Evolutionary conservation across 768 basidiomycete genomes (phyloP).

Genomic region (Xerocomellus chrysenteron): DNA sequence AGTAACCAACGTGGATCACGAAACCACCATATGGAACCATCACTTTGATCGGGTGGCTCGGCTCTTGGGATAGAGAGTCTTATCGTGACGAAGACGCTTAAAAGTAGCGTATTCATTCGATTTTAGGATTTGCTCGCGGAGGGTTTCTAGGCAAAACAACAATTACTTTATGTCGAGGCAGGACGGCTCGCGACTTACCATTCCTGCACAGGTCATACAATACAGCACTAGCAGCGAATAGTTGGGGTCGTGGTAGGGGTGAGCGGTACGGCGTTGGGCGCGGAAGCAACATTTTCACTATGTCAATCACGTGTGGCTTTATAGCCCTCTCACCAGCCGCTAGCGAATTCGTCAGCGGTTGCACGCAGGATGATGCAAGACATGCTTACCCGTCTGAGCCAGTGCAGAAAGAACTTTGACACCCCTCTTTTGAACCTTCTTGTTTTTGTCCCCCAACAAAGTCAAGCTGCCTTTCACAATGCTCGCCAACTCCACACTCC

Average conservation of each 20-base stretch:
- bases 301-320: background rate
- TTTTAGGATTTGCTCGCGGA: background rate
- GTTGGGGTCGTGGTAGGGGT: background rate
- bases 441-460: background rate
- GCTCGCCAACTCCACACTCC: background rate
- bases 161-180: background rate
- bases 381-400: background rate
- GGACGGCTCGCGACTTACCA: background rate
- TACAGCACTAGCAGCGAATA: background rate
- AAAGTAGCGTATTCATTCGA: background rate
- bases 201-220: conserved; percentile 5
- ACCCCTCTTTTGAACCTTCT: background rate
- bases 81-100: background rate
- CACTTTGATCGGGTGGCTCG: background rate
- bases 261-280: no score
- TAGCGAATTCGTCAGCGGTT: background rate
- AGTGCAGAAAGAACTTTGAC: conserved; percentile 5
- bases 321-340: conserved; percentile 3
- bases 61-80: background rate
- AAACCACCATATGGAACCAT: background rate
- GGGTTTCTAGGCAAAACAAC: background rate
- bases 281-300: conserved; percentile 4
- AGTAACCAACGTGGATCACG: no score
- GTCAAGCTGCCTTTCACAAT: background rate
- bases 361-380: background rate